Evolutionary conservation across 176 grass and related monocot species (phyloP), one percentile per base, ranked within the genome.

Genomic region (Bromus sterilis): DNA sequence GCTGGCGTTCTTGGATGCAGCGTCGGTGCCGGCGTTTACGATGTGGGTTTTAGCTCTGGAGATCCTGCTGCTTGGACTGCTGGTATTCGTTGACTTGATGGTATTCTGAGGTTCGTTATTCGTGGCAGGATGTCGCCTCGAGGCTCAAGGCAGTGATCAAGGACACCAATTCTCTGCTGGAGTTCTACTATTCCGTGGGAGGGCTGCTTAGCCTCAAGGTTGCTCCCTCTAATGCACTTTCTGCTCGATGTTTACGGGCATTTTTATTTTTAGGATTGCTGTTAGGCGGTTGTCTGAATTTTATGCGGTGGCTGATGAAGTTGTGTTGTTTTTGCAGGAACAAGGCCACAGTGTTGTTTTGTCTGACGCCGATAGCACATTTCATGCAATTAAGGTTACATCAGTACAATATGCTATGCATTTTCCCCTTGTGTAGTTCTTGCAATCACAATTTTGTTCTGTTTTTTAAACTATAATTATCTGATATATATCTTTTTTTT

Each of bases 301-400:
- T 58, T 63, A 28, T 68, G 3, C 57, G 29, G 13, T 31, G 15
- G 4, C 74, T 80, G 63, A 75, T 60, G 33, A 49, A 0, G 21
- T 40, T 18, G 24, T 62, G 30, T 46, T 53, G 18, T 64, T 78
- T 58, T 56, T 86, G 64, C 64, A 99, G 97, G 91, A 84, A 25
- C 89, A 96, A 90, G 97, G 93, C 21, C 51, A 89, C 62, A 57
- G n/a, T 39, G 64, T 90, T 83, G 56, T 83, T 78, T 49, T 99
- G 15, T 83, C 89, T 75, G 91, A 91, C 65, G 85, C 89, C 2
- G 87, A 87, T 84, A 90, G 71, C 78, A 89, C 91, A 86, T 99
- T 99, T 82, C 91, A 95, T 21, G 83, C 93, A 61, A 93, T 99
- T 71, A 98, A 98, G 95, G 95, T 98, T 31, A 58, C 12, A 55